These are phyloP conservation scores for Pseudohalonectria lignicola DNA, from an alignment of 2,329 filamentous ascomycete genomes.

Conservation along the genomic window DNA sequence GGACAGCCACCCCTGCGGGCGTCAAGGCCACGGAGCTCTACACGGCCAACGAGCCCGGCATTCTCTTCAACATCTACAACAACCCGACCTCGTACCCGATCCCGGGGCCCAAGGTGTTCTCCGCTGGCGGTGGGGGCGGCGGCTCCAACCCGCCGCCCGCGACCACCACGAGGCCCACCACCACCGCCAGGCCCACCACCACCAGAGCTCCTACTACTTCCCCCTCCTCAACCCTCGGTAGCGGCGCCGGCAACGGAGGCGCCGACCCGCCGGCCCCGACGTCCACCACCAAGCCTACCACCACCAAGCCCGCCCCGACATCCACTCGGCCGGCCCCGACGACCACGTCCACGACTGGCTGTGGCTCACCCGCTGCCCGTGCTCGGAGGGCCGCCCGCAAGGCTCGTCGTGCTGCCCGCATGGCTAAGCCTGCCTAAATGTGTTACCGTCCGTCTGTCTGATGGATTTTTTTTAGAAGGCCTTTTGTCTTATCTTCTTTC, in stretches of 20 bases:
- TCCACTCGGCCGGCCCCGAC: too few species aligned
- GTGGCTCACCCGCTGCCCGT: background rate
- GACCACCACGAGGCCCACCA: too few species aligned
- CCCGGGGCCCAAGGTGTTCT: background rate
- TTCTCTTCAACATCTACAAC: slow-evolving; percentile 28
- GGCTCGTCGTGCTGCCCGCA: background rate
- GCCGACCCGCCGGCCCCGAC: too few species aligned
- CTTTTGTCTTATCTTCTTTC: too few species aligned
- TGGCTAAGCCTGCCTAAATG: too few species aligned
- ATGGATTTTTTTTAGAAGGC: too few species aligned
- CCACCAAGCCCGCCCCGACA: too few species aligned
- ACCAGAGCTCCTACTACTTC: background rate
- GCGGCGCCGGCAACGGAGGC: background rate
- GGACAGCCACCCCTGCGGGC: slow-evolving; percentile 7
- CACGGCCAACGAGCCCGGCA: slow-evolving; percentile 25
- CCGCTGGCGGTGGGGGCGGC: too few species aligned
- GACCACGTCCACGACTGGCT: too few species aligned
- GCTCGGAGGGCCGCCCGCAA: background rate
- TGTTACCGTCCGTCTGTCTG: too few species aligned
- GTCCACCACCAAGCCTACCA: too few species aligned
- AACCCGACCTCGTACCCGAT: slow-evolving; percentile 1
- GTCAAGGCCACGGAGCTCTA: slow-evolving; percentile 17
- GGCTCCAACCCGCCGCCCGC: background rate
- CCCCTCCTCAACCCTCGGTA: background rate
- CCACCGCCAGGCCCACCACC: too few species aligned